phyloP scores from a whole-genome alignment of 2,329 filamentous ascomycete genomes.

The Microdochium trichocladiopsis region DNA sequence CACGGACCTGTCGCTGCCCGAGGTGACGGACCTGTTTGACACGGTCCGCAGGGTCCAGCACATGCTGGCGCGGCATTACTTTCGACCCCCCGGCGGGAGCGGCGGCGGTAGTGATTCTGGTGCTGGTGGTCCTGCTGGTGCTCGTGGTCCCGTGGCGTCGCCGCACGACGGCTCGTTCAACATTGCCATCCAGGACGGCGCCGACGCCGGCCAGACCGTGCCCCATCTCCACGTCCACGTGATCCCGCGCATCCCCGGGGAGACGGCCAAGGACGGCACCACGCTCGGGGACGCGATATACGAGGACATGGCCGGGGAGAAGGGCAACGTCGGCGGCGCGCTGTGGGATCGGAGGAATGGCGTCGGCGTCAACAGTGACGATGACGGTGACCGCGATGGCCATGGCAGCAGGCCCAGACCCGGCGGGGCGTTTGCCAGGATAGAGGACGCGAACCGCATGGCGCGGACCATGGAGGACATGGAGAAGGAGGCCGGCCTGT shows the following conservation, averaged over 20 bases:
- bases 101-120: too few species aligned
- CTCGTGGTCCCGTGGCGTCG: too few species aligned
- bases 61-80: constrained; percentile 60
- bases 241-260: constrained; percentile 22
- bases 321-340: constrained; percentile 72
- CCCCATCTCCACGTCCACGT: constrained; percentile 83
- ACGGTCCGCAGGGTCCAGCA: constrained; percentile 76
- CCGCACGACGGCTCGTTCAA: constrained; percentile 69
- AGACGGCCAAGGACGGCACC: constrained; percentile 15
- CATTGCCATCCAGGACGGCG: constrained; percentile 89
- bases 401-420: constrained; percentile 35
- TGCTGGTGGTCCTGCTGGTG: too few species aligned
- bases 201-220: constrained; percentile 87
- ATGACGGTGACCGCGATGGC: constrained; percentile 5
- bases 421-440: constrained; percentile 54
- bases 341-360: constrained; percentile 28
- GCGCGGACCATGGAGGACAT: constrained; percentile 69
- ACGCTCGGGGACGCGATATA: constrained; percentile 51
- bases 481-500: constrained; percentile 66
- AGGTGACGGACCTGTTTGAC: constrained; percentile 77
- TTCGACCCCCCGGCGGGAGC: constrained; percentile 19
- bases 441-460: constrained; percentile 64
- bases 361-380: neutral
- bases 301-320: constrained; percentile 72
- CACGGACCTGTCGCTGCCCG: constrained; percentile 62